Percentiles rank a stretch among this genome's conserved stretches.
These are phyloP conservation scores for Ormosia emarginata DNA, from an alignment of 306 rosid genomes.

Conservation along the genomic window DNA sequence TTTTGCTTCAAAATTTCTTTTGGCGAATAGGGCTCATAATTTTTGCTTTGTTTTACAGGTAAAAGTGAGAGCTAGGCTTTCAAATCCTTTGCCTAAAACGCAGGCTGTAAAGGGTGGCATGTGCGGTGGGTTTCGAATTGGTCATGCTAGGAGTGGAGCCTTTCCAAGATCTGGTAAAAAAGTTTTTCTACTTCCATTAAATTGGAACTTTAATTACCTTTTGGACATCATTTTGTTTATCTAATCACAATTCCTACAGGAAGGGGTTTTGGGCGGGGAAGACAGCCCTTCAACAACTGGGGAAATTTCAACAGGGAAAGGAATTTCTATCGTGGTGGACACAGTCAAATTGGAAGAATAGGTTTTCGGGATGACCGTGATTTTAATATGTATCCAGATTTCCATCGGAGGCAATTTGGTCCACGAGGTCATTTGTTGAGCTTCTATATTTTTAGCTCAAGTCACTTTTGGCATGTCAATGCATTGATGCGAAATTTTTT, in stretches of 20 bases:
- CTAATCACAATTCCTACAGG: conserved; percentile 33
- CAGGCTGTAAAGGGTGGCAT: conserved; percentile 82
- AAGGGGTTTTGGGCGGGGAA: conserved; percentile 54
- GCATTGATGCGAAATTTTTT: not conserved
- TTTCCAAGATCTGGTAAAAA: conserved; percentile 48
- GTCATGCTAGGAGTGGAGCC: conserved; percentile 43
- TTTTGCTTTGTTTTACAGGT: conserved; percentile 33
- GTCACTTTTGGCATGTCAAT: not conserved
- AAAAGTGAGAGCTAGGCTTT: conserved; percentile 83
- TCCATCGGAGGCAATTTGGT: conserved; percentile 51
- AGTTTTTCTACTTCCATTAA: conserved; percentile 16
- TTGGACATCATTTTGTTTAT: not conserved
- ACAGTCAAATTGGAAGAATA: conserved; percentile 48
- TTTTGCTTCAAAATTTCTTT: not conserved
- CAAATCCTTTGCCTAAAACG: conserved; percentile 86
- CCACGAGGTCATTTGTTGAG: conserved; percentile 41
- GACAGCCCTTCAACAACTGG: conserved; percentile 30
- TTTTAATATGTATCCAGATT: conserved; percentile 41
- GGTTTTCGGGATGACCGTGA: conserved; percentile 36
- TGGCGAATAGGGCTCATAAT: not conserved
- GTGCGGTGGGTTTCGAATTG: conserved; percentile 81
- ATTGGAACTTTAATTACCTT: conserved; percentile 5
- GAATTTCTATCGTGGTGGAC: conserved; percentile 45
- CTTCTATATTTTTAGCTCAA: not conserved
- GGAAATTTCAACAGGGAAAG: conserved; percentile 47